A percentile compares a stretch with the other conserved stretches of the same genome.
These are phyloP conservation scores for Zasmidium citrigriseum DNA, from an alignment of 2,329 filamentous ascomycete species.

Conservation along the genomic window DNA sequence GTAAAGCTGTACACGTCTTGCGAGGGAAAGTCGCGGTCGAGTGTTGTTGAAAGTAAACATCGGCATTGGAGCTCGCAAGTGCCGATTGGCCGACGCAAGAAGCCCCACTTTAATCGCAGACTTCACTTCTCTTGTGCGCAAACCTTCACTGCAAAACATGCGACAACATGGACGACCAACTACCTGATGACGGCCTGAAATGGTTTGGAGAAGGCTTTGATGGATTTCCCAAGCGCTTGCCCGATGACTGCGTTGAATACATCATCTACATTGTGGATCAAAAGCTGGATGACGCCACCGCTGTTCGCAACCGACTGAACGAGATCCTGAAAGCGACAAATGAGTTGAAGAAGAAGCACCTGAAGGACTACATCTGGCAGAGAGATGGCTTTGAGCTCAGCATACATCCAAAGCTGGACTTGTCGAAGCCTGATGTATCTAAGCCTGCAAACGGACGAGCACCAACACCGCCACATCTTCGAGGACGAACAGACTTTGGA, in stretches of 20 bases:
- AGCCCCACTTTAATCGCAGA: background rate
- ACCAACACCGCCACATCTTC: slow-evolving; percentile 46
- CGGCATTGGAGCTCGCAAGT: background rate
- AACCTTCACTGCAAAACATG: background rate
- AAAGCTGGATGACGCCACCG: slow-evolving; percentile 48
- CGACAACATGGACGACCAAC: slow-evolving; percentile 26
- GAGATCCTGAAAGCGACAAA: slow-evolving; percentile 69
- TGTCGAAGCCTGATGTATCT: slow-evolving; percentile 4
- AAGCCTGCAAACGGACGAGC: background rate
- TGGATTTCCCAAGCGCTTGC: slow-evolving; percentile 66
- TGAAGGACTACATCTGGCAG: slow-evolving; percentile 95
- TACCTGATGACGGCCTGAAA: slow-evolving; percentile 58
- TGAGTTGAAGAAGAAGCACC: slow-evolving; percentile 62
- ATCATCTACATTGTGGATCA: slow-evolving; percentile 70
- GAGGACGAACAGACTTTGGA: slow-evolving; percentile 81
- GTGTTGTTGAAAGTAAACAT: slow-evolving; percentile 15
- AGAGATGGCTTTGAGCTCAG: slow-evolving; percentile 76
- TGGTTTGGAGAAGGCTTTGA: slow-evolving; percentile 68
- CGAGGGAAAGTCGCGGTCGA: slow-evolving; percentile 1
- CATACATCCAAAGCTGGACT: slow-evolving; percentile 50
- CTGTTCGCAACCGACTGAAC: slow-evolving; percentile 67
- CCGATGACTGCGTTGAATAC: slow-evolving; percentile 87
- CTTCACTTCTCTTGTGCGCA: background rate
- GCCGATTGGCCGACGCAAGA: background rate
- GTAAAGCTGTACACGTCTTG: background rate